Evolutionary conservation across 441 rosid species (phyloP), one percentile per base, ranked within the genome.

Genomic region (Kokia cookei): DNA sequence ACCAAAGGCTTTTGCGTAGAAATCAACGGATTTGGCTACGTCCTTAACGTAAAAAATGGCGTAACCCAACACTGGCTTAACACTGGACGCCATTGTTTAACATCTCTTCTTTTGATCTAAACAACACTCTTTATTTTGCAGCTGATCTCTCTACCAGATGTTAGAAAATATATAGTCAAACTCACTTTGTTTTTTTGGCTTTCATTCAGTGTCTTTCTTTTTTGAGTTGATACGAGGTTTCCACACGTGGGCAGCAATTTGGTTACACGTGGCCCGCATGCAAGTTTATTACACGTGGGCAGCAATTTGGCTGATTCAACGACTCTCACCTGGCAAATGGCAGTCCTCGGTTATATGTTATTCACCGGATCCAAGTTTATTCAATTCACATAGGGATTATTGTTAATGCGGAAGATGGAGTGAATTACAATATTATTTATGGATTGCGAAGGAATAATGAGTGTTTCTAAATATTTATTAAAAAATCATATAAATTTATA

Each of bases 1-100:
- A 45, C 93, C 97, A 65, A 94, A 90, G 27, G 94, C 93, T 81
- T 79, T 88, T 15, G 90, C 78, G 74, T 90, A 94, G 86, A 94
- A 92, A 40, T 80, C 95, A 0, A 86, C 80, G 5, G 97, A 94
- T 73, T 86, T 84, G 54, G 87, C 94, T 0, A 92, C 97, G 76
- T 92, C 95, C 70, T 75, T 78, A 13, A 89, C 97, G 81, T 92
- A 92, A 51, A 88, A 74, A 45, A 89, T 85, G 29, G 87, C 78
- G 80, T 89, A 94, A n/a, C 88, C 96, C 69, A 82, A 86, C 53
- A 79, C 75, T 26, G 97, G 95, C 68, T 61, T 81, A n/a, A 69
- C 76, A 79, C 77, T 71, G 2, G 94, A 81, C 40, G 86, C 83
- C 90, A 83, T 84, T 51, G 15, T 59, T 73, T 54, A 32, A 32